Evolutionary conservation across 495 filamentous ascomycete species (phyloP), one percentile per base, ranked within the genome.

Genomic region (Hypoxylon perforatum): DNA sequence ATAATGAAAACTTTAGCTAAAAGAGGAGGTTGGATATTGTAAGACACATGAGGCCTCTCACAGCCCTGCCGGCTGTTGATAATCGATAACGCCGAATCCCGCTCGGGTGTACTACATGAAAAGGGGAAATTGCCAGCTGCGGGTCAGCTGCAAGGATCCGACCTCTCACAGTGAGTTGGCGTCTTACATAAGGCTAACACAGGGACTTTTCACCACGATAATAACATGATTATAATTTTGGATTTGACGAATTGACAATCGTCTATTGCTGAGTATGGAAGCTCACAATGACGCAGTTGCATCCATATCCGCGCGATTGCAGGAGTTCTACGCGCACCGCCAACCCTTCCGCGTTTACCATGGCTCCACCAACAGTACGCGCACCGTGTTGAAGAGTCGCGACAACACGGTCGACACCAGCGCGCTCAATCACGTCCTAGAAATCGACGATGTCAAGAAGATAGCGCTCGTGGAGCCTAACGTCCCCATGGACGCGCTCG

Each of bases 291-390:
- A 66, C 21, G 77, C 76, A 5, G 84, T 88, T 21, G 54, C 69
- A 14, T 21, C 67, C 19, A 79, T 88, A 15, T 70, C 85, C 8
- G 62, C 70, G 33, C 71, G 67, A 23, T 82, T 90, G 15, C 71
- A 74, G 46, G 61, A 74, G 8, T 89, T 86, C 76, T 83, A 85
- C 73, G 70, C 80, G 4, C 78, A 76, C 19, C 79, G 82, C 30
- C 78, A 86, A 54, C 80, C 85, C 1, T 93, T 90, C 72, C 84
- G 89, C 10, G 90, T 93, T 57, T 88, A 82, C 70, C 90, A 92
- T 77, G 90, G 90, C 51, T 86, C 87, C 0, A 92, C 90, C 17
- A 92, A 92, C 72, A 90, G 86, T 78, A 93, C 91, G 5, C 86
- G 91, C 0, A 75, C 71, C 2, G 67, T 76, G 2, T 58, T 69